These are phyloP conservation scores for Apiotrichum gracile DNA, from an alignment of 1,284 basidiomycete genomes.

Conservation along the genomic window DNA sequence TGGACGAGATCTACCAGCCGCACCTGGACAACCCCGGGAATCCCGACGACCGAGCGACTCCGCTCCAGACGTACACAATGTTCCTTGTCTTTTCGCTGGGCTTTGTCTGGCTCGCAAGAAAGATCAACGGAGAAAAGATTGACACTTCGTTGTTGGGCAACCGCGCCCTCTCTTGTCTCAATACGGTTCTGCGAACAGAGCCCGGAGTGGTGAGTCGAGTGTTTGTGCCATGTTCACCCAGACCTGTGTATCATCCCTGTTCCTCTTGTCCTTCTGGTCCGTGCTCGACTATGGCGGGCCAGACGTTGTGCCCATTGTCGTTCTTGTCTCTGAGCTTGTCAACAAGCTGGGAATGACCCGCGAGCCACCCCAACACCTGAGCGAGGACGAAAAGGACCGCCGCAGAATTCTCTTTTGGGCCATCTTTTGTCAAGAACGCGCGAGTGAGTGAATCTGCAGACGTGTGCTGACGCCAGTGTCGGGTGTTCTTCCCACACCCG, in stretches of 20 bases:
- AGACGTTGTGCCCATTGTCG: neutral
- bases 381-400: constrained; percentile 2
- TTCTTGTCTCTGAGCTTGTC: neutral
- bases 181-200: constrained; percentile 3
- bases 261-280: constrained; percentile 1
- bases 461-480: neutral
- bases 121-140: neutral
- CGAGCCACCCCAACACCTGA: neutral
- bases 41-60: constrained; percentile 1
- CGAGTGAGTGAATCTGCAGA: neutral
- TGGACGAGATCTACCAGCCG: constrained; percentile 3
- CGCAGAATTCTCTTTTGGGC: constrained; percentile 6
- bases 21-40: neutral
- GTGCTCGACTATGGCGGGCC: constrained; percentile 9
- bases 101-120: neutral
- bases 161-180: neutral
- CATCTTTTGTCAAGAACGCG: neutral
- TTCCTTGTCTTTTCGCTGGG: constrained; percentile 2
- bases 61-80: constrained; percentile 8
- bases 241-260: constrained; percentile 2
- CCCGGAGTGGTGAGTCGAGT: neutral
- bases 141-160: constrained; percentile 8
- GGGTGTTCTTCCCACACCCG: neutral
- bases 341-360: neutral
- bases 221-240: neutral